Percentiles rank a stretch among this genome's conserved stretches.
Conservation (phyloP, 441 rosid genomes). For the Viola pubescens region DNA sequence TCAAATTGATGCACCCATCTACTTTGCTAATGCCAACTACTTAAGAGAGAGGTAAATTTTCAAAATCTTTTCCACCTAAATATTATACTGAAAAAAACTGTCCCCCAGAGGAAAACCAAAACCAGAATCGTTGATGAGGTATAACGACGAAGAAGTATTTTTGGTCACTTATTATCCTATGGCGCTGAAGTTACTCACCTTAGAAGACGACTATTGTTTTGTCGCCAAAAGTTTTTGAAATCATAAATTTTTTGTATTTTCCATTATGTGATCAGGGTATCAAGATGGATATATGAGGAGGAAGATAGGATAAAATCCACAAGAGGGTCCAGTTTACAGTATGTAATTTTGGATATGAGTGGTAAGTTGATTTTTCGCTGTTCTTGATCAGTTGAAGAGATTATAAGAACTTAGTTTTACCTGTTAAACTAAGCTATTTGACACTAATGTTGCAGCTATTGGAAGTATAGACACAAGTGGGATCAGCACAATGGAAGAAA, state of each 20-base stretch:
- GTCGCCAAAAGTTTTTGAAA: neutral
- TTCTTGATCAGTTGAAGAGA: neutral
- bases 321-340: conserved; percentile 46
- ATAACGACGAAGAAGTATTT: neutral
- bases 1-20: conserved; percentile 80
- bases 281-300: conserved; percentile 81
- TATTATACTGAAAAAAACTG: neutral
- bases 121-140: neutral
- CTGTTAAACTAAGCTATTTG: neutral
- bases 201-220: neutral
- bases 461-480: conserved; percentile 96
- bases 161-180: neutral
- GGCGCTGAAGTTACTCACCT: neutral
- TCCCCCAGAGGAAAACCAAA: neutral
- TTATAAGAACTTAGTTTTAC: neutral
- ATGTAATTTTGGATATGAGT: conserved; percentile 60
- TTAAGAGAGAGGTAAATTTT: conserved; percentile 63
- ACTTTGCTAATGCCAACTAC: conserved; percentile 80
- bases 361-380: conserved; percentile 27
- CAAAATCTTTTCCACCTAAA: neutral
- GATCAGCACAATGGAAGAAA: conserved; percentile 78
- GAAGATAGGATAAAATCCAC: conserved; percentile 59
- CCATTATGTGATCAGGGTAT: conserved; percentile 33
- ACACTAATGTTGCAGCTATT: conserved; percentile 39
- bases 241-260: neutral